A percentile compares a stretch with the other conserved stretches of the same genome.
phyloP scores from a whole-genome alignment of 768 basidiomycete genomes.

The Dioszegia hungarica region DNA sequence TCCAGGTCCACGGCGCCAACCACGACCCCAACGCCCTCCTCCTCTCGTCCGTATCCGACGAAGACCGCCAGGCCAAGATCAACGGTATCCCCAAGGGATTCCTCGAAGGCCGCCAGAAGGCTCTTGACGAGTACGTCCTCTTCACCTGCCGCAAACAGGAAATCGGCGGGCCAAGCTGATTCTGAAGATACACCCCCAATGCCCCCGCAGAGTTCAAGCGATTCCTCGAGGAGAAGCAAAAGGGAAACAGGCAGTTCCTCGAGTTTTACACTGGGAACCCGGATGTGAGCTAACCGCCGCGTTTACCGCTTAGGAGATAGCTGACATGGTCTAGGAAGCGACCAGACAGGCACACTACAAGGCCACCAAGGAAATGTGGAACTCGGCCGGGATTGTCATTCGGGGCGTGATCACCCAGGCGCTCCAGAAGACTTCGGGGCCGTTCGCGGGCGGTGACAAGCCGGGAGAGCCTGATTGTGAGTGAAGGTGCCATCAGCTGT shows the following conservation, averaged over 20 bases:
- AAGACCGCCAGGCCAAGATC: conserved; percentile 29
- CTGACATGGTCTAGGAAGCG: conserved; percentile 15
- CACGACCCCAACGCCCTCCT: conserved; percentile 39
- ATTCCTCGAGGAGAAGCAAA: conserved; percentile 34
- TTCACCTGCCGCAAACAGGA: too few species aligned
- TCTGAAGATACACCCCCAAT: conserved; percentile 23
- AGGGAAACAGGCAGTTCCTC: conserved; percentile 28
- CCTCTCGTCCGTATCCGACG: conserved; percentile 26
- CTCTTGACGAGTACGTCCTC: conserved; percentile 34
- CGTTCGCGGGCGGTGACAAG: conserved; percentile 28
- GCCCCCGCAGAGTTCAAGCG: conserved; percentile 36
- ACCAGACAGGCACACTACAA: conserved; percentile 26
- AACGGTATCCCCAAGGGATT: conserved; percentile 33
- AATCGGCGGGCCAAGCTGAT: background rate
- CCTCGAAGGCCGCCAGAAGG: conserved; percentile 36
- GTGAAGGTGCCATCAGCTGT: conserved; percentile 9
- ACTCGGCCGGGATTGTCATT: conserved; percentile 33
- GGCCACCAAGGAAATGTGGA: conserved; percentile 31
- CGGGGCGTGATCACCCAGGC: conserved; percentile 39
- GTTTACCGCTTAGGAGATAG: background rate
- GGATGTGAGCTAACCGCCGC: conserved; percentile 23
- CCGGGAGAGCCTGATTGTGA: conserved; percentile 40
- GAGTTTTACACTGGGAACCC: conserved; percentile 33
- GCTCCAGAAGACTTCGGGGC: conserved; percentile 36
- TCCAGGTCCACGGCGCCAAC: conserved; percentile 33